A percentile compares a stretch with the other conserved stretches of the same genome.
Evolutionary conservation across 2,329 filamentous ascomycete species (phyloP).

Genomic region (Sclerotinia trifoliorum): DNA sequence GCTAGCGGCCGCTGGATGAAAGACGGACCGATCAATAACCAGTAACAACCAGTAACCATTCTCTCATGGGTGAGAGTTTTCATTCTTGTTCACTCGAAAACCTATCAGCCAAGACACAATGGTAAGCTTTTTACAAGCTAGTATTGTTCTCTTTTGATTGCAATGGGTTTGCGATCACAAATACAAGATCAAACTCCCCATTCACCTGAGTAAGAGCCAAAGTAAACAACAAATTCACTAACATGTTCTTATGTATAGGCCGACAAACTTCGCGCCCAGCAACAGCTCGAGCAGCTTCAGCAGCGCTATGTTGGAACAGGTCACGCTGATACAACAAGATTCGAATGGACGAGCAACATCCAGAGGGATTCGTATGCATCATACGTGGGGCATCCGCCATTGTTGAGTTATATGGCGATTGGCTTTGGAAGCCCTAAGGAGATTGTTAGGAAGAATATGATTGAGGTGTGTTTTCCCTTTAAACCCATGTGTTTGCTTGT

Average conservation of each 20-base stretch:
- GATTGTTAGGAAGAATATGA: conserved; percentile 74
- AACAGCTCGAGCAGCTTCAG: conserved; percentile 96
- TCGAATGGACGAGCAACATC: conserved; percentile 97
- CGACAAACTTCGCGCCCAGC: conserved; percentile 95
- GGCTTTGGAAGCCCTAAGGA: conserved; percentile 82
- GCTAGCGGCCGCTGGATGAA: conserved; percentile 20
- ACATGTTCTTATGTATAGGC: conserved; percentile 53
- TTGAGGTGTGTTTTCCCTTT: conserved; percentile 57
- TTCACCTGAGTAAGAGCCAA: not conserved
- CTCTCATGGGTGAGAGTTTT: not conserved
- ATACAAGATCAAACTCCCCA: too few species aligned
- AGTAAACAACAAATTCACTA: not conserved
- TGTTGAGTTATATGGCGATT: conserved; percentile 85
- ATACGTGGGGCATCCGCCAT: conserved; percentile 83
- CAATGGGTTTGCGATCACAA: not conserved
- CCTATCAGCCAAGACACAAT: not conserved
- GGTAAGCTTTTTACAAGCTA: not conserved
- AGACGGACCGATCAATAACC: conserved; percentile 9
- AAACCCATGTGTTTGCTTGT: not conserved
- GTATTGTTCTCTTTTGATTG: not conserved
- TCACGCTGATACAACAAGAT: conserved; percentile 93
- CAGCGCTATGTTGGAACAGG: conserved; percentile 95
- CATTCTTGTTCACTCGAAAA: not conserved
- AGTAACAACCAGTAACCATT: not conserved
- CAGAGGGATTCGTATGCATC: conserved; percentile 88